Evolutionary conservation across 2,329 filamentous ascomycete species (phyloP), one percentile per base, ranked within the genome.

Genomic region (Fusarium sp.): DNA sequence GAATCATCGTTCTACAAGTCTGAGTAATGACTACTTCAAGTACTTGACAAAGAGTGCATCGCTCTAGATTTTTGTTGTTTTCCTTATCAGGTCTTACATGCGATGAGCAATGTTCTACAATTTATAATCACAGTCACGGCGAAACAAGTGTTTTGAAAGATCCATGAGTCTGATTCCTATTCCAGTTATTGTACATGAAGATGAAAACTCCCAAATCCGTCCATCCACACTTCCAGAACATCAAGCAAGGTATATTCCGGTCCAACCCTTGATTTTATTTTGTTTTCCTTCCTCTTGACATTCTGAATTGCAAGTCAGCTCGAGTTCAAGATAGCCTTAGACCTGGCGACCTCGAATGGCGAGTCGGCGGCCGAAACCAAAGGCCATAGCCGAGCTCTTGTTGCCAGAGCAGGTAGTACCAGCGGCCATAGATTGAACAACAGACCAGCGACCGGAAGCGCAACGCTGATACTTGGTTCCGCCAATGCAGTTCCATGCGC

Each of bases 401-500:
- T 78, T 80, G 27, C 76, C 70, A 62, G 78, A 70, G 79, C 89
- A 91, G 33, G 80, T 80, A 18, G 87, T 90, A 41, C 89, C 89
- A 3, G 82, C 71, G 3, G 89, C 85, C 84, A 91, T 84, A 39
- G 80, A 74, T 65, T 86, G 82, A 42, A 83, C 68, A 10, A 73
- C 76, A 22, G 86, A 85, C 89, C 89, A 91, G 59, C 79, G 73
- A 10, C 89, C 89, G 18, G 84, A 86, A n/a, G 88, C 89, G 73
- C 89, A 91, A 62, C 88, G 88, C 80, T 91, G 89, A 84, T 89
- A 91, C 54, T 84, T 82, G 29, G 79, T 80, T 54, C 88, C 88
- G 22, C 80, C 83, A 31, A 89, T 80, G 77, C 90, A 91, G 80
- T 88, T 87, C 87, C 87, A 91, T 20, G 79, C 73, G 25, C 90